phyloP scores from a whole-genome alignment of 2,329 filamentous ascomycete genomes.

The Fusarium nygamai region DNA sequence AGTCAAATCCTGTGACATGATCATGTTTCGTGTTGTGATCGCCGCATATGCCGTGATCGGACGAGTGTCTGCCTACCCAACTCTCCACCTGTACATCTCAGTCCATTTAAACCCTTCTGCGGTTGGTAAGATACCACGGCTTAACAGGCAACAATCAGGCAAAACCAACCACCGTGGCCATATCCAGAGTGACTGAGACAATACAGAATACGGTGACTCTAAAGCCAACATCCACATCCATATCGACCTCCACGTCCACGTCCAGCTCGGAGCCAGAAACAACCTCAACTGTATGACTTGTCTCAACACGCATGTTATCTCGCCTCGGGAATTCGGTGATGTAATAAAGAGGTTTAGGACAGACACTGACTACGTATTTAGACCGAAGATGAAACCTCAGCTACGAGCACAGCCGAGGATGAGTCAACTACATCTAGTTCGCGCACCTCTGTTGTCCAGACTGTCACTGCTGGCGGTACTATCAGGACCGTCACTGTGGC shows the following conservation, averaged over 20 bases:
- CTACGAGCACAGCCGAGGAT: not conserved
- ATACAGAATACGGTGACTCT: slow-evolving; percentile 48
- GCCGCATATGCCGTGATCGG: slow-evolving; percentile 29
- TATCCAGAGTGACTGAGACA: slow-evolving; percentile 50
- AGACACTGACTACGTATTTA: slow-evolving; percentile 29
- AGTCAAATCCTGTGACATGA: slow-evolving; percentile 36
- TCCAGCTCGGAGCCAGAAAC: slow-evolving; percentile 43
- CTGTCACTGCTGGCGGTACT: slow-evolving; percentile 64
- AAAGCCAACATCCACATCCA: slow-evolving; percentile 29
- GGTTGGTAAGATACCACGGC: slow-evolving; percentile 41
- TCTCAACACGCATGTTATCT: slow-evolving; percentile 31
- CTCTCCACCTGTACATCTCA: slow-evolving; percentile 19
- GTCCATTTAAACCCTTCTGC: slow-evolving; percentile 12
- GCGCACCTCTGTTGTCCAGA: slow-evolving; percentile 54
- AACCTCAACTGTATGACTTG: slow-evolving; percentile 53
- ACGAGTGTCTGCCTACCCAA: slow-evolving; percentile 36
- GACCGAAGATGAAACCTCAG: slow-evolving; percentile 37
- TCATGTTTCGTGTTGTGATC: slow-evolving; percentile 32
- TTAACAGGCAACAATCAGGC: slow-evolving; percentile 45
- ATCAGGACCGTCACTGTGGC: slow-evolving; percentile 65
- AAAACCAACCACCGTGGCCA: slow-evolving; percentile 40
- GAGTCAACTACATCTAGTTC: slow-evolving; percentile 35
- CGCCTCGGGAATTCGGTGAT: slow-evolving; percentile 31
- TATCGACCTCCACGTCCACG: slow-evolving; percentile 38
- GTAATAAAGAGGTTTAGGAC: slow-evolving; percentile 11